A percentile compares a stretch with the other conserved stretches of the same genome.
These are phyloP conservation scores for Penicillium macrosclerotiorum DNA, from an alignment of 495 filamentous ascomycete species.

Conservation along the genomic window DNA sequence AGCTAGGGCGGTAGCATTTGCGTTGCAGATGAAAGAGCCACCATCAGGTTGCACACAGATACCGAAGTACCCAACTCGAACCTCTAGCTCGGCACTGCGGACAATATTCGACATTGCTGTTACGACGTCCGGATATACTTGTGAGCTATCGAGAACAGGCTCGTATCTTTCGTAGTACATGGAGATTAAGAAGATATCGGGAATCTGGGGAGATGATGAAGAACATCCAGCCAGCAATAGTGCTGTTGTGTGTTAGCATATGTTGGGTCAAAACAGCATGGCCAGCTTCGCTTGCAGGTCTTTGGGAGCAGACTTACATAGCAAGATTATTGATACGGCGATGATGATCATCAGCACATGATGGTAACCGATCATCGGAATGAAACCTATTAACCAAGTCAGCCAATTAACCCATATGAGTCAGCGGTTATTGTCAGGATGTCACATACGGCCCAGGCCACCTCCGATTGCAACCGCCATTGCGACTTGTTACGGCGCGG, in stretches of 20 bases:
- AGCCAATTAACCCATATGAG: background rate
- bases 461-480: constrained; percentile 30
- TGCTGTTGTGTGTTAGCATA: constrained; percentile 42
- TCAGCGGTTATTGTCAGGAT: background rate
- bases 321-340: constrained; percentile 86
- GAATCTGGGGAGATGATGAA: constrained; percentile 65
- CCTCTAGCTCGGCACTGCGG: constrained; percentile 58
- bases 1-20: constrained; percentile 65
- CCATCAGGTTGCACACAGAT: constrained; percentile 64
- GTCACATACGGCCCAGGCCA: constrained; percentile 35
- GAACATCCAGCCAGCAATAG: constrained; percentile 68
- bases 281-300: background rate
- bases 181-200: constrained; percentile 67
- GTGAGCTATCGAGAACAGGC: constrained; percentile 62
- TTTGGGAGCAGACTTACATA: constrained; percentile 65
- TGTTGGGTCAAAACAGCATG: constrained; percentile 12
- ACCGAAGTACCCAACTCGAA: constrained; percentile 71
- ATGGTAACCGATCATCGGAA: constrained; percentile 97
- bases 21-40: constrained; percentile 63
- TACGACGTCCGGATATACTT: constrained; percentile 81
- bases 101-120: constrained; percentile 65
- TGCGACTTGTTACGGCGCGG: constrained; percentile 12
- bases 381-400: constrained; percentile 57
- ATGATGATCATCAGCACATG: constrained; percentile 98
- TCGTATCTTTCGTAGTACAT: constrained; percentile 66